These are phyloP conservation scores for Solanum etuberosum DNA, from an alignment of 257 asterid species.

Conservation along the genomic window DNA sequence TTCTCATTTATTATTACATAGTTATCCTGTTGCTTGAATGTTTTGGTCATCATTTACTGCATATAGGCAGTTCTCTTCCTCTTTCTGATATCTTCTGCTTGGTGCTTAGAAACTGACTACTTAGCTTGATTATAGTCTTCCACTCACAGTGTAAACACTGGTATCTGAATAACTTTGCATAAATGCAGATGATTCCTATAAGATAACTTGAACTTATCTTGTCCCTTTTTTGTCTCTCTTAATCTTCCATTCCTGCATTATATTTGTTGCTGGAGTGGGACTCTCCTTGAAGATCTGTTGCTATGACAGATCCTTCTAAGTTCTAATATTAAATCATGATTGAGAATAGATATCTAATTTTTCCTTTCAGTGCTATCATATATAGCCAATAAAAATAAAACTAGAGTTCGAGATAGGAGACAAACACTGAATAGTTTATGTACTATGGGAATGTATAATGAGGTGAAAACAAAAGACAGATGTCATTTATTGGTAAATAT, in stretches of 20 bases:
- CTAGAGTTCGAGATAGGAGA: not conserved
- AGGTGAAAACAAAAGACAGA: not conserved
- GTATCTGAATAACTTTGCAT: not conserved
- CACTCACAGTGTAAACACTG: not conserved
- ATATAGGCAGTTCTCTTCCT: not conserved
- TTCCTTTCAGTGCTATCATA: not conserved
- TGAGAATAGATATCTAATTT: not conserved
- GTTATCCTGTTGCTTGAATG: not conserved
- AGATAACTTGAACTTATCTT: not conserved
- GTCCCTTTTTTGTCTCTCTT: not conserved
- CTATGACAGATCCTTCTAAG: not conserved
- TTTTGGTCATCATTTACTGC: not conserved
- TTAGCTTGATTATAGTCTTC: not conserved
- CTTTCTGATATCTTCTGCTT: not conserved
- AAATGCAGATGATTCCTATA: not conserved
- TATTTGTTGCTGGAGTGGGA: not conserved
- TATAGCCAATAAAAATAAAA: not conserved
- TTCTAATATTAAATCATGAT: not conserved
- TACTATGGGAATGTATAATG: not conserved
- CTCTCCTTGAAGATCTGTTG: not conserved
- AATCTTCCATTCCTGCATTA: not conserved
- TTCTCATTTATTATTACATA: not conserved
- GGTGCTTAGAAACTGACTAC: not conserved
- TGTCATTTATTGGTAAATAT: not conserved
- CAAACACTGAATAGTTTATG: not conserved